Percentiles rank a stretch among this genome's conserved stretches.
Evolutionary conservation across 176 grass and related monocot genomes (phyloP).

Genomic region (Phoenix dactylifera): DNA sequence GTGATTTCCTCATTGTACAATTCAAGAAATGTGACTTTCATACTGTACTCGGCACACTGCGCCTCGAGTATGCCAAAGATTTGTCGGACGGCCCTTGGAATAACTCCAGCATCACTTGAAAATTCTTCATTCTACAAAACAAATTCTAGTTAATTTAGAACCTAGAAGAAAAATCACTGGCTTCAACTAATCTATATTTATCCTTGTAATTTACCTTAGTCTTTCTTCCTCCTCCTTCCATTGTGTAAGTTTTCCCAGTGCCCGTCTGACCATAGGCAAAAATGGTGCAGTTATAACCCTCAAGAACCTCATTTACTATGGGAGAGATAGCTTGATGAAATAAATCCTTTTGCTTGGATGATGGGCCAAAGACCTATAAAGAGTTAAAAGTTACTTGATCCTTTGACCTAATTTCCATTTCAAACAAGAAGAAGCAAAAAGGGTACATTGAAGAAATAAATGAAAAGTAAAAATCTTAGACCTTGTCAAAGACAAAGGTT

Average conservation of each 20-base stretch:
- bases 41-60: slow-evolving; percentile 90
- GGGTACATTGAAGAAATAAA: neutral
- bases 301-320: slow-evolving; percentile 96
- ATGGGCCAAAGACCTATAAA: slow-evolving; percentile 77
- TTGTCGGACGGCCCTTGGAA: slow-evolving; percentile 80
- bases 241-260: slow-evolving; percentile 96
- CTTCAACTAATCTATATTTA: too few species aligned
- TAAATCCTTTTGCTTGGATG: slow-evolving; percentile 90
- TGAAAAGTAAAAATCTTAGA: slow-evolving; percentile 23
- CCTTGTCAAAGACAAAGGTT: slow-evolving; percentile 91
- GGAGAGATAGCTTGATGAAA: slow-evolving; percentile 93
- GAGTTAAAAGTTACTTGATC: slow-evolving; percentile 12
- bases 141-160: slow-evolving; percentile 1
- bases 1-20: slow-evolving; percentile 98
- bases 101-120: slow-evolving; percentile 88
- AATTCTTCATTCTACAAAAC: slow-evolving; percentile 72
- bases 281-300: slow-evolving; percentile 98
- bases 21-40: slow-evolving; percentile 99
- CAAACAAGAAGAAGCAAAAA: neutral
- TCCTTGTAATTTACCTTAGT: slow-evolving; percentile 35
- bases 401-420: slow-evolving; percentile 4
- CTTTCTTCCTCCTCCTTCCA: slow-evolving; percentile 98
- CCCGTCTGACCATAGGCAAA: slow-evolving; percentile 99
- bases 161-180: neutral
- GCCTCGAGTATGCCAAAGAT: slow-evolving; percentile 88